Conservation (phyloP, 768 basidiomycete species). For the Mycena alexandri region DNA sequence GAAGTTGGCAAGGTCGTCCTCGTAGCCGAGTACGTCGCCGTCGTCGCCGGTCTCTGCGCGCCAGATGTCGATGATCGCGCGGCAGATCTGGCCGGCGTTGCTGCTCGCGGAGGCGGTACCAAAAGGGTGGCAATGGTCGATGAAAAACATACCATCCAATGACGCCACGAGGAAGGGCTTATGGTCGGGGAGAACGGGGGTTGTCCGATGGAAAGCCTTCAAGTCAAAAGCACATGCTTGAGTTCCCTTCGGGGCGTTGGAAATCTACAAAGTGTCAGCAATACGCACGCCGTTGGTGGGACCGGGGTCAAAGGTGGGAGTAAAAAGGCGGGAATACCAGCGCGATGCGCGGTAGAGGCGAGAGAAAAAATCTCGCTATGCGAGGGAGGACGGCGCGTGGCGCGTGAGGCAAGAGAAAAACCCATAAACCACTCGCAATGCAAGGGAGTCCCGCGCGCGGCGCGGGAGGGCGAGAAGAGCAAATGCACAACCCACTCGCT, state of each 20-base stretch:
- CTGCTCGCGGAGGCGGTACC: constrained; percentile 41
- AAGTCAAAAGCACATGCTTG: constrained; percentile 48
- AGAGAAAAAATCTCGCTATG: no score
- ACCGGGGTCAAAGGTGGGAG: no score
- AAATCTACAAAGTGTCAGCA: constrained; percentile 34
- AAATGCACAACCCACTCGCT: no score
- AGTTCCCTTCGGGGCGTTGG: constrained; percentile 44
- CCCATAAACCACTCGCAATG: no score
- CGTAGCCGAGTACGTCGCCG: neutral
- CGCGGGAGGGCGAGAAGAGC: no score
- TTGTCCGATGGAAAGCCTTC: constrained; percentile 43
- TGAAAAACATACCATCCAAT: constrained; percentile 37
- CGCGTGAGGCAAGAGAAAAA: no score
- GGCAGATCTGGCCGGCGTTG: constrained; percentile 43
- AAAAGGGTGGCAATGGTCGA: constrained; percentile 43
- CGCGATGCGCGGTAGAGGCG: no score
- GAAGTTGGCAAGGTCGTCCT: neutral
- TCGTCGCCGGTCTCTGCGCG: neutral
- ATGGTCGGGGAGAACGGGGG: constrained; percentile 44
- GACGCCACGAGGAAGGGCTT: constrained; percentile 39
- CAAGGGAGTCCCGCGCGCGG: no score
- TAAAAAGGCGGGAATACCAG: no score
- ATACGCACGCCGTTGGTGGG: no score
- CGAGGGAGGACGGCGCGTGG: no score
- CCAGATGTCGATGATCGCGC: constrained; percentile 45